These are phyloP conservation scores for Sugiyamaella novakii DNA, from an alignment of 1,139 yeast species.

Conservation along the genomic window DNA sequence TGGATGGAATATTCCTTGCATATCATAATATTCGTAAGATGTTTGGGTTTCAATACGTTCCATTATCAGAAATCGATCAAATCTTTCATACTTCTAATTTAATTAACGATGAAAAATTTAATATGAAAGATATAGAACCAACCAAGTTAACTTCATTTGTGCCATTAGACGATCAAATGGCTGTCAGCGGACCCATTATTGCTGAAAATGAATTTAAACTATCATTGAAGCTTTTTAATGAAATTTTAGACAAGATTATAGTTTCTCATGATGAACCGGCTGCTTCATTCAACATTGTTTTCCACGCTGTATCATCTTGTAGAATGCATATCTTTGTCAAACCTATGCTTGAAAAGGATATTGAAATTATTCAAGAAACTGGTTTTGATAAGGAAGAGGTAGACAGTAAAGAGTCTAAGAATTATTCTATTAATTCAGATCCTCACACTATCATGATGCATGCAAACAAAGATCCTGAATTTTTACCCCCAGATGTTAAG, in stretches of 20 bases:
- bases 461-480: conserved; percentile 23
- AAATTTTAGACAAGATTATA: conserved; percentile 50
- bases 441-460: conserved; percentile 31
- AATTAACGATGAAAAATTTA: conserved; percentile 6
- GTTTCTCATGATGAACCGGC: conserved; percentile 33
- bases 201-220: conserved; percentile 75
- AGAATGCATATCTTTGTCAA: conserved; percentile 38
- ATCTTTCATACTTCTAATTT: conserved; percentile 51
- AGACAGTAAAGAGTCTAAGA: not conserved
- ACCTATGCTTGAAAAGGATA: conserved; percentile 38
- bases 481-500: conserved; percentile 29
- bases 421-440: conserved; percentile 24
- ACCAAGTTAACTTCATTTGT: conserved; percentile 1
- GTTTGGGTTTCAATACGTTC: conserved; percentile 89
- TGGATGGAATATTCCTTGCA: conserved; percentile 95
- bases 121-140: not conserved
- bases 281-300: conserved; percentile 35
- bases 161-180: conserved; percentile 30
- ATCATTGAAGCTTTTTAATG: conserved; percentile 60
- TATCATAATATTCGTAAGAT: conserved; percentile 80
- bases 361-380: conserved; percentile 32
- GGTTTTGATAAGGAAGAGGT: conserved; percentile 3
- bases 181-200: conserved; percentile 48
- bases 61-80: conserved; percentile 69
- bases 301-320: conserved; percentile 33